Evolutionary conservation across 805 yeast species (phyloP).

Genomic region (Teunomyces lycoperdinae): DNA sequence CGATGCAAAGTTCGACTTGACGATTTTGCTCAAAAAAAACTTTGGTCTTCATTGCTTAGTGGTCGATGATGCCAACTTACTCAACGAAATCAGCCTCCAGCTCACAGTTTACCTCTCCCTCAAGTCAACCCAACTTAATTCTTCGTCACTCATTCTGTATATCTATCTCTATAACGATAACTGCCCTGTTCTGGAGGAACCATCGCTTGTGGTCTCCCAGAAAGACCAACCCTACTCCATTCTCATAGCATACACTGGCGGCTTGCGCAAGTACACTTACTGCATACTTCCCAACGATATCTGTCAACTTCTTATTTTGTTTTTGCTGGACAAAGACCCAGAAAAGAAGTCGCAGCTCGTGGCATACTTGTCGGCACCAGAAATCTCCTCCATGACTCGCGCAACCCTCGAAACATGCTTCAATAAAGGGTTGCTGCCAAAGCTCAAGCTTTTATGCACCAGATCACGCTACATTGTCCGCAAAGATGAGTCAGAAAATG

Average conservation of each 20-base stretch:
- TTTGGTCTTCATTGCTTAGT: constrained; percentile 31
- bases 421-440: constrained; percentile 25
- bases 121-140: constrained; percentile 13
- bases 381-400: constrained; percentile 22
- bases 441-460: constrained; percentile 25
- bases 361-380: constrained; percentile 15
- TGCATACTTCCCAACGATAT: constrained; percentile 35
- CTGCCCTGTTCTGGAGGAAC: constrained; percentile 12
- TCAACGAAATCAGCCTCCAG: constrained; percentile 33
- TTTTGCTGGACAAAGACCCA: constrained; percentile 15
- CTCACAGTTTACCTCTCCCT: constrained; percentile 33
- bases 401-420: constrained; percentile 29
- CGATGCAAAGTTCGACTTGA: constrained; percentile 30
- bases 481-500: constrained; percentile 13
- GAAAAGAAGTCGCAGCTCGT: constrained; percentile 8
- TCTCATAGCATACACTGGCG: constrained; percentile 38
- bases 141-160: constrained; percentile 15
- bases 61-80: constrained; percentile 31
- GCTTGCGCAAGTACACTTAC: constrained; percentile 38
- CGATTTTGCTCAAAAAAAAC: constrained; percentile 33
- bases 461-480: constrained; percentile 31
- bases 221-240: constrained; percentile 24
- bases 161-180: constrained; percentile 20
- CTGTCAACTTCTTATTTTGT: constrained; percentile 19
- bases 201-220: constrained; percentile 31